phyloP scores from a whole-genome alignment of 2,329 filamentous ascomycete genomes.

The Akanthomyces dipterigenus region DNA sequence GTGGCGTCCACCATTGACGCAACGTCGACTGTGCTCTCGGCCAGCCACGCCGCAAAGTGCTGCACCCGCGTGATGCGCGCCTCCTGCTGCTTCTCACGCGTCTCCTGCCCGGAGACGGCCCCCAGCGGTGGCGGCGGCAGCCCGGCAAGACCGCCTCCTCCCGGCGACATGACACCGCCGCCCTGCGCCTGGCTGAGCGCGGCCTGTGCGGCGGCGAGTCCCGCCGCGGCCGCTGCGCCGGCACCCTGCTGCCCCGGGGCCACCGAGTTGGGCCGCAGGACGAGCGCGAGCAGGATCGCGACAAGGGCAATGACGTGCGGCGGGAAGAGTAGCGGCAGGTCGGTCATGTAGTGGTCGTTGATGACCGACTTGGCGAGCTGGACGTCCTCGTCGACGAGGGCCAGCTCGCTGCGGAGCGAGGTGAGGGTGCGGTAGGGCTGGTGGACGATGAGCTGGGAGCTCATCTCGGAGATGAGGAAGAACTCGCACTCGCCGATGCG shows the following conservation, averaged over 20 bases:
- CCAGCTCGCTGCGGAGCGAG: constrained; percentile 62
- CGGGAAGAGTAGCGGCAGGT: constrained; percentile 76
- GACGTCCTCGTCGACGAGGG: constrained; percentile 70
- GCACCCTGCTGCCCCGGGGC: constrained; percentile 23
- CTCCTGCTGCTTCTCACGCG: constrained; percentile 45
- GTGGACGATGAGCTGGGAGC: constrained; percentile 80
- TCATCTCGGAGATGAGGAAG: constrained; percentile 84
- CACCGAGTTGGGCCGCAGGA: constrained; percentile 56
- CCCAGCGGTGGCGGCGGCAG: background rate
- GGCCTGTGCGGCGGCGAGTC: constrained; percentile 43
- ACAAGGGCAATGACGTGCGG: constrained; percentile 88
- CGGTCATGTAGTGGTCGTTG: constrained; percentile 89
- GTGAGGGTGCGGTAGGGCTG: constrained; percentile 81
- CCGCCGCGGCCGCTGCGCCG: constrained; percentile 29
- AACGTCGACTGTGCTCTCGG: constrained; percentile 80
- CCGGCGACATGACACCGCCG: constrained; percentile 7
- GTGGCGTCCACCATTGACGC: constrained; percentile 81
- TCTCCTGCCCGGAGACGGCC: constrained; percentile 20
- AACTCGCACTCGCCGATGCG: constrained; percentile 94
- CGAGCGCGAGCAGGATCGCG: constrained; percentile 76
- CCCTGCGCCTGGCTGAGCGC: constrained; percentile 42
- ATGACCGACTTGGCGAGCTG: constrained; percentile 74
- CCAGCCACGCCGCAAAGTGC: constrained; percentile 67
- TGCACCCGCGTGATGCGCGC: constrained; percentile 59
- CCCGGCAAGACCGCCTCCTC: background rate